Evolutionary conservation across 192 early-diverging fungal species (phyloP), one percentile per base, ranked within the genome.

Genomic region (Coemansia nantahalensis): DNA sequence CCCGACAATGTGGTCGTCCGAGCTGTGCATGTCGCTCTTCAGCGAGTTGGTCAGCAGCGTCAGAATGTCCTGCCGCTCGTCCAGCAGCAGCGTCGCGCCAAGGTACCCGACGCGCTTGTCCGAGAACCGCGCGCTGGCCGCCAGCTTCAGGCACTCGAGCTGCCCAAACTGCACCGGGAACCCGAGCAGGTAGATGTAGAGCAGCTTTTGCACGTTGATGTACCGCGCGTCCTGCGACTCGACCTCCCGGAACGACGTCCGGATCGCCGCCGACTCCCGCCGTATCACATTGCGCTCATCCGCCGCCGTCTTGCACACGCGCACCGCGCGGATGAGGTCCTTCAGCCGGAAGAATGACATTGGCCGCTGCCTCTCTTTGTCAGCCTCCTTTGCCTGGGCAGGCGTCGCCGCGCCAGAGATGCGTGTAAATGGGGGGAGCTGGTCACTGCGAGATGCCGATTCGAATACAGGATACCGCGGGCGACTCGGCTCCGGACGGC

Each of bases 111-210:
- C 76, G 47, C 95, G 84, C 69, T 99, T 99, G 70, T 99, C 97
- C 10, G 93, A 83, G 70, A 94, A 99, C 55, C 85, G 77, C 16
- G 91, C 84, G 14, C 90, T 92, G 19, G 95, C 97, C 6, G 91
- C 95, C 37, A 99, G 75, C 74, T 99, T 99, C 30, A 99, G 75
- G 64, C 97, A 99, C 67, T 99, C 97, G 37, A 99, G 94, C 78
- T 99, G 97, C 18, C 97, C 97, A 75, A 98, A 99, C 65, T 98
- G 97, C 22, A 95, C 97, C 26, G 95, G 94, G 57, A 96, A 97
- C 16, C 97, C 94, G 16, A 99, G 83, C 90, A 99, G 90, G 62
- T 96, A 92, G 51, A 99, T 96, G 59, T 99, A 99, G 12, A 99
- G 80, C 58, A 99, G 79, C 72, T 99, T 99, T 23, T 92, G 90